Base-by-base conservation (phyloP, 805 yeast genomes). In the Jamesozyma gamospora region DNA sequence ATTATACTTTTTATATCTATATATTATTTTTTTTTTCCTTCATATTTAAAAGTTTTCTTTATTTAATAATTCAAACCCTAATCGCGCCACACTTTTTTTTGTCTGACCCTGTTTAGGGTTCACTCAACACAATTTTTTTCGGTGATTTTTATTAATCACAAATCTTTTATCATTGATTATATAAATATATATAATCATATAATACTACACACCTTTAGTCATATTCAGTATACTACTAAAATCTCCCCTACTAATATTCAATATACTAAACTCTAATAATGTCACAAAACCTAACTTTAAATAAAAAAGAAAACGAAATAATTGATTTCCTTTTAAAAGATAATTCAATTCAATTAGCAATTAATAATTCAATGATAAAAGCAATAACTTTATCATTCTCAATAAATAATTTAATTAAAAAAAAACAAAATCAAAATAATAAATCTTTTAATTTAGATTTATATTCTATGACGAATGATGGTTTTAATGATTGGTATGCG, bases 401-500 rank as follows among this genome's bases (percentile, higher is more conserved):
- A 7, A 48, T 52, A 9, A 39, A 41, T 1, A 36, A 46, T 35
- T 28, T 56, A 21, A 37, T 54, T 21, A 56, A 56, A 37, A 46
- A 36, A 16, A 9, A 10, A 21, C 14, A 32, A 17, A 15, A 16
- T 21, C 16, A 14, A 11, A 35, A 42, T 32, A 18, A 36, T 17
- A 36, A 30, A 29, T 41, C 19, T 14, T 32, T 13, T 46, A 47
- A 28, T 4, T 32, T 52, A 11, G 41, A 40, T 28, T 37, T 41
- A 13, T 56, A 56, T 36, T 46, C 53, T 27, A 30, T 44, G 36
- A 40, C 50, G 21, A 32, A 26, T 27, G 47, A 38, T 29, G 56
- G 57, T n/a, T 55, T 49, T 37, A 44, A 45, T 18, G 52, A 52
- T 44, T 58, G 63, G 63, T 45, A 39, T 47, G 59, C 61, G 61